These are phyloP conservation scores for Leishmania amazonensis DNA, from an alignment of 208 protist genomes.

Conservation along the genomic window DNA sequence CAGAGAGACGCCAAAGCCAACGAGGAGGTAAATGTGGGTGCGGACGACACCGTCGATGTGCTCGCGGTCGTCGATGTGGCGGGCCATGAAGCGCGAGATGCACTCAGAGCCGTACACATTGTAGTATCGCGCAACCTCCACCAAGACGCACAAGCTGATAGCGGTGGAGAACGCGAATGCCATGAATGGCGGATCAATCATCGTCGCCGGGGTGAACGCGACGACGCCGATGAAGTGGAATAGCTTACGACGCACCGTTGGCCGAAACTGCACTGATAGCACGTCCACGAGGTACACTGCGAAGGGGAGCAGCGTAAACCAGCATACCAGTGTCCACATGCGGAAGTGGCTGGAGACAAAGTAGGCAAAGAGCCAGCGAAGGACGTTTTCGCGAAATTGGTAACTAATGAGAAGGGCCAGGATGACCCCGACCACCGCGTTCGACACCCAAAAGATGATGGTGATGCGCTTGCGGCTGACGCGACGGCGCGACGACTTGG, in stretches of 20 bases:
- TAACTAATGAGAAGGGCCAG: constrained; percentile 48
- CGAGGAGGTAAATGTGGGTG: constrained; percentile 90
- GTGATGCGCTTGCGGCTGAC: constrained; percentile 71
- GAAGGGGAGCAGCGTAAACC: constrained; percentile 55
- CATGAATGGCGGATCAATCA: constrained; percentile 86
- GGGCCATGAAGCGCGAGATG: constrained; percentile 55
- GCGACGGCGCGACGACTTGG: constrained; percentile 67
- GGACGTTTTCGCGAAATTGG: constrained; percentile 60
- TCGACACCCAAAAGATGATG: constrained; percentile 56
- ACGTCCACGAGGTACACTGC: constrained; percentile 56
- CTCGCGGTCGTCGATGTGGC: constrained; percentile 84
- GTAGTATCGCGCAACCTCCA: constrained; percentile 75
- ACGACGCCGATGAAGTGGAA: constrained; percentile 89
- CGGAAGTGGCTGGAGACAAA: constrained; percentile 65
- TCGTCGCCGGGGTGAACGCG: constrained; percentile 72
- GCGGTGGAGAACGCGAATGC: constrained; percentile 77
- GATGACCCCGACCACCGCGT: constrained; percentile 32
- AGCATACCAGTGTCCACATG: constrained; percentile 53
- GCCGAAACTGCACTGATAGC: constrained; percentile 42
- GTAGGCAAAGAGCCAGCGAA: constrained; percentile 75
- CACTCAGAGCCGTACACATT: constrained; percentile 58
- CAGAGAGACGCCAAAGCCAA: constrained; percentile 70
- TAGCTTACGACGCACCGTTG: constrained; percentile 79
- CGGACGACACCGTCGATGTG: constrained; percentile 64
- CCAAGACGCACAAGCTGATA: constrained; percentile 45